Base-by-base conservation (phyloP, 2,329 filamentous ascomycete genomes). In the Fonsecaea monophora region DNA sequence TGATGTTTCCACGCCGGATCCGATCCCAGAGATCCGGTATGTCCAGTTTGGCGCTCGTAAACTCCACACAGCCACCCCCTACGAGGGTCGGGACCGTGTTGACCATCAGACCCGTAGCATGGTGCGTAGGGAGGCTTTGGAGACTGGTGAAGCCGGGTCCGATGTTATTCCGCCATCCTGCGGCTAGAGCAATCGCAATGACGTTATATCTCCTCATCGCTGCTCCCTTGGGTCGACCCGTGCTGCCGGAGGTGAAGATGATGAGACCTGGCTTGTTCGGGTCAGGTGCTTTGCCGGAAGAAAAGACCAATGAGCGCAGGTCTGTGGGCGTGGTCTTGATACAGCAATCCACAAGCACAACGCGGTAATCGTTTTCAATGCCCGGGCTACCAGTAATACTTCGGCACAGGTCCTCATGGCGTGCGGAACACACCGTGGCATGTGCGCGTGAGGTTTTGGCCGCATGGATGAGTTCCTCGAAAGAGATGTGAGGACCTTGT, bases 221-320 rank as follows among this genome's bases (percentile, higher is more conserved):
- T 12, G 88, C 85, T 1, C 87, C 88, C 66, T 87, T 87, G 0
- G 86, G 85, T 57, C 82, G 82, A 58, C 83, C 83, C 1, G 85
- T 85, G 0, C 85, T 85, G 0, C 85, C 85, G 2, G 84, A 85
- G 0, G 84, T 85, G 67, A 90, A 87, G 7, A 91, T 83, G 2
- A 88, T 81, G 72, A 88, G 90, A 45, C 64, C 76, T 10, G 75
- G 72, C 2, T 66, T 66, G 61, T 76, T 76, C 56, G 71, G 69
- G 57, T 76, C 72, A 5, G 15, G 10, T 5, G 56, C 13, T 25
- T 59, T 59, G 21, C 7, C 7, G 4, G 56, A 45, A 7, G 73
- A 75, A 34, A 59, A 45, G 38, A 40, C 12, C 38, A 40, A 15
- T 12, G 38, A 40, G 13, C 15, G 13, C 12, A 15, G 48, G 12